These are phyloP conservation scores for Tetraselmis striata DNA, from an alignment of 139 green algal species.

Conservation along the genomic window DNA sequence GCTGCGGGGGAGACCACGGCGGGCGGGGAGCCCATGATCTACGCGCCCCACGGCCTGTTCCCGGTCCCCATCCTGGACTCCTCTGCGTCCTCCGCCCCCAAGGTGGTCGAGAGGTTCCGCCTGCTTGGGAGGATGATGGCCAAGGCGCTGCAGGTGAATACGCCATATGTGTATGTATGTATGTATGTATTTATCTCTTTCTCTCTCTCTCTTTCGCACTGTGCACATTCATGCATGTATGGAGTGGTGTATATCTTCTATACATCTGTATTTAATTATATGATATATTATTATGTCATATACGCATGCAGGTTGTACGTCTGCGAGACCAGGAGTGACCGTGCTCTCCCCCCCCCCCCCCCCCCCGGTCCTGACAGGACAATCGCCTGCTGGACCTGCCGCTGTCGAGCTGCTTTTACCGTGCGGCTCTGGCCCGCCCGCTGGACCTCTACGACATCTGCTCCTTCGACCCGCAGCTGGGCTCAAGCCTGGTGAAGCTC, in stretches of 20 bases:
- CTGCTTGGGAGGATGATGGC: slow-evolving; percentile 80
- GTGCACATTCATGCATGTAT: too few relatives aligned
- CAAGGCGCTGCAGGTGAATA: slow-evolving; percentile 81
- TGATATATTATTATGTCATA: too few relatives aligned
- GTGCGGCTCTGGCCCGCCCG: slow-evolving; percentile 34
- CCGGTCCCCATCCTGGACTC: slow-evolving; percentile 43
- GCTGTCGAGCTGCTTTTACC: slow-evolving; percentile 79
- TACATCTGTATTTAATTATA: too few relatives aligned
- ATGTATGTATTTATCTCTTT: too few relatives aligned
- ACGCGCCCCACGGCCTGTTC: slow-evolving; percentile 82
- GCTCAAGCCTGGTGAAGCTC: slow-evolving; percentile 63
- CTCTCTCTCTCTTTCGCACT: too few relatives aligned
- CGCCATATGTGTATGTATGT: too few relatives aligned
- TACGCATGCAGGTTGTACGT: too few relatives aligned
- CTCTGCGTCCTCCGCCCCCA: not conserved
- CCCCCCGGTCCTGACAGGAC: slow-evolving; percentile 35
- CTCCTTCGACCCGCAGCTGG: slow-evolving; percentile 66
- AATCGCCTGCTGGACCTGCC: slow-evolving; percentile 85
- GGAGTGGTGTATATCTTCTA: too few relatives aligned
- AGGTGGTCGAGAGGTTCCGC: slow-evolving; percentile 64
- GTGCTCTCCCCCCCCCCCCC: too few relatives aligned
- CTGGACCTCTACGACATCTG: slow-evolving; percentile 75
- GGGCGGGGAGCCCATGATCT: slow-evolving; percentile 22
- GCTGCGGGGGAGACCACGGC: slow-evolving; percentile 1
- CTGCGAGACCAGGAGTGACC: too few relatives aligned